Evolutionary conservation across 192 early-diverging fungal species (phyloP), one percentile per base, ranked within the genome.

Genomic region (Pilaira anomala): DNA sequence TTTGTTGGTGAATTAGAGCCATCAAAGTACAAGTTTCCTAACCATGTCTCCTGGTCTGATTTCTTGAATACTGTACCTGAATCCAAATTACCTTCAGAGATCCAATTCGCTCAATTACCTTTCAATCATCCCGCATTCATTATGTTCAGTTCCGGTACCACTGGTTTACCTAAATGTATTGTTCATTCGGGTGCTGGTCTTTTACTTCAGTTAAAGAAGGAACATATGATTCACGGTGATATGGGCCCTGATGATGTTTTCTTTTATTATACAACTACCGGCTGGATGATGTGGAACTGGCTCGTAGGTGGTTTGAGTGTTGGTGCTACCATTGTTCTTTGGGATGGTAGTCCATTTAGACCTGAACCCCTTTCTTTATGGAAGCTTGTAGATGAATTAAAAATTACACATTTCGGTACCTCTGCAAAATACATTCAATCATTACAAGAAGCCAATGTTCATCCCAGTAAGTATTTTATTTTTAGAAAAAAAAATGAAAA

Each of bases 261-360:
- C 60, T 90, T 98, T 68, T 94, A 97, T 68, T 93, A 92, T 66
- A 91, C 90, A 1, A 92, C 91, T 0, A 95, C 90, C 3, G 93
- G 92, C 3, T 94, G 93, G 92, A 98, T 98, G 97, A 98, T 98
- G 97, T 98, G 95, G 95, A 97, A 98, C 76, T 98, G 97, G 97
- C 84, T 97, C 25, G 83, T 95, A 1, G 78, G 83, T 18, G 92
- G 84, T 18, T 77, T 98, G n/a, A 81, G 80, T 16, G 74, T 88
- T 24, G 95, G 95, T 22, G 67, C 79, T 4, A 89, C 93, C 6
- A 80, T 95, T 48, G 89, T 95, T 3, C 69, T 90, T 1, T 98
- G 91, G 79, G 95, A 98, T 67, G 97, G 97, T 30, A 93, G 89
- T 41, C 97, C 95, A 1, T 93, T 98, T 80, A 91, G 88, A 63